These are phyloP conservation scores for Lentinula guzmanii DNA, from an alignment of 768 basidiomycete species.

Conservation along the genomic window DNA sequence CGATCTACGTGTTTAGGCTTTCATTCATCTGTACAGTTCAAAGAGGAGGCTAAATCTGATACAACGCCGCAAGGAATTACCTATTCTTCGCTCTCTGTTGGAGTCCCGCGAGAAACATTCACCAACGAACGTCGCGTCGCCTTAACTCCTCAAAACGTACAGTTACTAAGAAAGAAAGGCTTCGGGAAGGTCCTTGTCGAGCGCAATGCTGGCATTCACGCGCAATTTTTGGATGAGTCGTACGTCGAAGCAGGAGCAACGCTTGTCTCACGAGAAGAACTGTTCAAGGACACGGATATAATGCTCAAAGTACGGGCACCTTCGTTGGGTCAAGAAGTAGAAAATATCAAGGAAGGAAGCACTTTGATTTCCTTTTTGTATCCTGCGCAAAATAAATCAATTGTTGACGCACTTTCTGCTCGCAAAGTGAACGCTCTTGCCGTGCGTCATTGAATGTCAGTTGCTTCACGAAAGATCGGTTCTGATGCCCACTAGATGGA, in stretches of 20 bases:
- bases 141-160: slow-evolving; percentile 74
- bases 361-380: slow-evolving; percentile 83
- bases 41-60: neutral
- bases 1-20: neutral
- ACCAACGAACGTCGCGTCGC: slow-evolving; percentile 78
- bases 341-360: slow-evolving; percentile 61
- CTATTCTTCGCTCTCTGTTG: slow-evolving; percentile 69
- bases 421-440: slow-evolving; percentile 71
- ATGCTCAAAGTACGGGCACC: slow-evolving; percentile 85
- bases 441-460: slow-evolving; percentile 22
- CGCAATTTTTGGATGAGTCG: slow-evolving; percentile 79
- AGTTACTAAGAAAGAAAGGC: slow-evolving; percentile 76
- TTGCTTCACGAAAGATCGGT: neutral
- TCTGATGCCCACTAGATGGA: slow-evolving; percentile 51
- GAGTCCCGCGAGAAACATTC: slow-evolving; percentile 72
- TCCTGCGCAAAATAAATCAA: slow-evolving; percentile 72
- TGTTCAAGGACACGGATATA: slow-evolving; percentile 69
- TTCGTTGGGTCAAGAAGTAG: slow-evolving; percentile 52
- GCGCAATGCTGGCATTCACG: slow-evolving; percentile 58
- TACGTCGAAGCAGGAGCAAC: slow-evolving; percentile 77
- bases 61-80: slow-evolving; percentile 32
- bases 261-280: slow-evolving; percentile 63
- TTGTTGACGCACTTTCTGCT: slow-evolving; percentile 64
- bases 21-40: slow-evolving; percentile 2
- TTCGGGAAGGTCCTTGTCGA: slow-evolving; percentile 72